These are phyloP conservation scores for Plenodomus biglobosus DNA, from an alignment of 2,329 filamentous ascomycete genomes.

Conservation along the genomic window DNA sequence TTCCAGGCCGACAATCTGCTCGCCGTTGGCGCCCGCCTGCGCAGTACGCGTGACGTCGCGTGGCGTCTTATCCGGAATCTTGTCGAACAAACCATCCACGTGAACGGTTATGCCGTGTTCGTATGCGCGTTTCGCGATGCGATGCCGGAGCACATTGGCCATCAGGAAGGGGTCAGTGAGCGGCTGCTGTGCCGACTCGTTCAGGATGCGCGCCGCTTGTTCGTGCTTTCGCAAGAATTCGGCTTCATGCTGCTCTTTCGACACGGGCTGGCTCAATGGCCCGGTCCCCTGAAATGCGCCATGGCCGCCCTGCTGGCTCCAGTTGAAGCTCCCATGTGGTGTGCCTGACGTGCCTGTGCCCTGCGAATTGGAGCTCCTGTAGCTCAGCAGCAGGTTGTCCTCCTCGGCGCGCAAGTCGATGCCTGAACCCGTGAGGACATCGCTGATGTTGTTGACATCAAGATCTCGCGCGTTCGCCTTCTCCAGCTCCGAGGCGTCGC, in stretches of 20 bases:
- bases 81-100: slow-evolving; percentile 56
- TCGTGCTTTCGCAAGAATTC: slow-evolving; percentile 67
- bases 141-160: slow-evolving; percentile 59
- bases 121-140: slow-evolving; percentile 59
- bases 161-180: slow-evolving; percentile 73
- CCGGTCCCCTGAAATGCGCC: slow-evolving; percentile 45
- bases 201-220: slow-evolving; percentile 64
- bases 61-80: slow-evolving; percentile 37
- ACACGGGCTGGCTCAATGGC: slow-evolving; percentile 55
- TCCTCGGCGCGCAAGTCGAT: slow-evolving; percentile 88
- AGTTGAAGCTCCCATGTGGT: slow-evolving; percentile 52
- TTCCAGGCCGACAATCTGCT: slow-evolving; percentile 59
- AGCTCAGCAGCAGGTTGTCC: slow-evolving; percentile 72
- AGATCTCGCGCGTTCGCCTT: slow-evolving; percentile 60
- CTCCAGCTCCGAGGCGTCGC: slow-evolving; percentile 47
- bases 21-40: slow-evolving; percentile 61
- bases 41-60: slow-evolving; percentile 41
- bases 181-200: slow-evolving; percentile 65
- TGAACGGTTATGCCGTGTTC: slow-evolving; percentile 62
- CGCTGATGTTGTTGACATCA: slow-evolving; percentile 72
- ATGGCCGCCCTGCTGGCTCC: slow-evolving; percentile 44
- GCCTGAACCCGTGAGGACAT: slow-evolving; percentile 80
- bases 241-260: slow-evolving; percentile 67
- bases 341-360: slow-evolving; percentile 38
- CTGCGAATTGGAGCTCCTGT: slow-evolving; percentile 53